phyloP scores from a whole-genome alignment of 345 rosid species.

The Salix koriyanagi region DNA sequence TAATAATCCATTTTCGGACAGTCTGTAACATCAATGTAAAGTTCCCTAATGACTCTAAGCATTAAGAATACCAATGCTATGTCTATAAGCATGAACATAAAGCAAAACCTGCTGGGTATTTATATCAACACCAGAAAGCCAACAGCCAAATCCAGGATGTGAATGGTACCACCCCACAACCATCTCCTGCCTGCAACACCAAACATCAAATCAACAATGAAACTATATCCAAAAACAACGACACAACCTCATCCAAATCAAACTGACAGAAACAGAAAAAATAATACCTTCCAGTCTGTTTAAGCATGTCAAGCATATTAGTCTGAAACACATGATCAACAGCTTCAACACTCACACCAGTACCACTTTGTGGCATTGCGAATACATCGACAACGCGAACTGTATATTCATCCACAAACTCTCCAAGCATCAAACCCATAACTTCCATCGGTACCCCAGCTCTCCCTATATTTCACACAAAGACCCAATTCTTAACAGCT shows the following conservation, averaged over 20 bases:
- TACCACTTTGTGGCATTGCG: constrained; percentile 99
- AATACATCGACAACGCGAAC: constrained; percentile 96
- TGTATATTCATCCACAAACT: constrained; percentile 96
- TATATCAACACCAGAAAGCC: constrained; percentile 99
- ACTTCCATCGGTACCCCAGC: constrained; percentile 99
- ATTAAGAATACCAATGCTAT: not conserved
- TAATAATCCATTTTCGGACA: not conserved
- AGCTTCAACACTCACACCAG: constrained; percentile 98
- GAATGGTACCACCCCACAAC: constrained; percentile 99
- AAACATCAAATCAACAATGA: not conserved
- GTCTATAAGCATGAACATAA: not conserved
- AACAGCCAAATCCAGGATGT: constrained; percentile 99
- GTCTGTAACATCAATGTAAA: not conserved
- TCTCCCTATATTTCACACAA: constrained; percentile 50
- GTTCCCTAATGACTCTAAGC: not conserved
- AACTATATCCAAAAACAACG: not conserved
- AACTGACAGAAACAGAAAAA: not conserved
- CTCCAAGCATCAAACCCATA: constrained; percentile 99
- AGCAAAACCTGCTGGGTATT: constrained; percentile 83
- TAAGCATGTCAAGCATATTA: constrained; percentile 99
- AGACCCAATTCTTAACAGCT: not conserved
- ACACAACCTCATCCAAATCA: not conserved
- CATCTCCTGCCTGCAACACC: constrained; percentile 83
- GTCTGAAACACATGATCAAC: constrained; percentile 99
- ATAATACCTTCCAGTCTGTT: constrained; percentile 87